Evolutionary conservation across 78 protist genomes (phyloP).

Genomic region (Chrysochromulina tobinii): DNA sequence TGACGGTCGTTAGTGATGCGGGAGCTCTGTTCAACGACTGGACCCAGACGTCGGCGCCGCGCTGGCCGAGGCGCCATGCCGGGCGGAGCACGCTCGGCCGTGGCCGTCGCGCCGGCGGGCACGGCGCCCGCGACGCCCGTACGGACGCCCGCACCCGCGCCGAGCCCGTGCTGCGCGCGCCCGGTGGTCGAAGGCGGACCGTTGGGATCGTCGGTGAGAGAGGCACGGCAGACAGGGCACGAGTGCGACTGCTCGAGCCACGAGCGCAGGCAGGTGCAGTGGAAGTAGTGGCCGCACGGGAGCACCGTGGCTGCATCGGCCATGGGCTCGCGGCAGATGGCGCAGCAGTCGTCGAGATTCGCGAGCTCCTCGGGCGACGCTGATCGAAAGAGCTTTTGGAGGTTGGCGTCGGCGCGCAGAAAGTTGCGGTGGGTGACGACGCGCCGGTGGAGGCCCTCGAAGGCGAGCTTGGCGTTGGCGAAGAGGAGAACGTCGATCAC

Average conservation of each 20-base stretch:
- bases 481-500: neutral
- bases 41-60: too few species aligned
- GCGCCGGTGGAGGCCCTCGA: neutral
- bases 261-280: neutral
- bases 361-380: neutral
- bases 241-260: slow-evolving; percentile 13
- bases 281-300: slow-evolving; percentile 16
- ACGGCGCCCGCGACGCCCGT: too few species aligned
- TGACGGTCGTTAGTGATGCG: too few species aligned
- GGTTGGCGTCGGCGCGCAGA: slow-evolving; percentile 15
- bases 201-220: neutral
- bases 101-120: too few species aligned
- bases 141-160: too few species aligned
- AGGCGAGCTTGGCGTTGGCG: slow-evolving; percentile 10
- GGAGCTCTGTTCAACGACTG: too few species aligned
- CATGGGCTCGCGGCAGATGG: slow-evolving; percentile 7
- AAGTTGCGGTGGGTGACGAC: slow-evolving; percentile 4
- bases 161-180: too few species aligned
- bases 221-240: neutral
- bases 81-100: too few species aligned
- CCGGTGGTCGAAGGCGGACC: too few species aligned
- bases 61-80: too few species aligned
- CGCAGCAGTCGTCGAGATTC: neutral
- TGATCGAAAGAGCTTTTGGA: neutral
- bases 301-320: neutral